Evolutionary conservation across 164 flowering plant species (phyloP).

Genomic region (Stephania cephalantha): DNA sequence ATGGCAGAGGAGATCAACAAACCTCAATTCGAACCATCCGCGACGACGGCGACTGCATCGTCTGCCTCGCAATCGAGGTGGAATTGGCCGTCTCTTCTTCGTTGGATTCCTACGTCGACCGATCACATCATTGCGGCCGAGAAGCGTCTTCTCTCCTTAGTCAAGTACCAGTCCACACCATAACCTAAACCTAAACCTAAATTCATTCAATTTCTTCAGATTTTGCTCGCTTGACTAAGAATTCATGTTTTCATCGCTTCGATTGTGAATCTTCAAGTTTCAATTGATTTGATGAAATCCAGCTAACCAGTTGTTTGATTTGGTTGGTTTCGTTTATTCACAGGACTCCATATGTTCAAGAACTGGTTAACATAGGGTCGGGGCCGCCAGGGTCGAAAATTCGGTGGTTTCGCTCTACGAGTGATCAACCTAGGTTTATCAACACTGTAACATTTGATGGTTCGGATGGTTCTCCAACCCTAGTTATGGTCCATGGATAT

Average conservation of each 20-base stretch:
- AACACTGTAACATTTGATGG: slow-evolving; percentile 83
- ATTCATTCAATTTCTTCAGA: background rate
- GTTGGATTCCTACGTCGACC: slow-evolving; percentile 93
- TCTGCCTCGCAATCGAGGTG: slow-evolving; percentile 17
- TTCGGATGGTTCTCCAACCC: slow-evolving; percentile 69
- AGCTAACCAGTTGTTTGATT: too few species aligned
- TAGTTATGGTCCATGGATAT: slow-evolving; percentile 97
- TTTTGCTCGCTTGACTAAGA: background rate
- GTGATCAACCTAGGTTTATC: slow-evolving; percentile 73
- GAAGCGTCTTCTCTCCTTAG: slow-evolving; percentile 84
- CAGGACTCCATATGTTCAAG: slow-evolving; percentile 85
- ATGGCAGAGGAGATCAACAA: slow-evolving; percentile 27
- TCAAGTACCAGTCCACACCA: slow-evolving; percentile 39
- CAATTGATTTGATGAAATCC: background rate
- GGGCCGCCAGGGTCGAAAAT: slow-evolving; percentile 84
- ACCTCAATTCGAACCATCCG: background rate
- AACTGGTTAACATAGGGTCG: slow-evolving; percentile 77
- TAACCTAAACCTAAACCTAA: slow-evolving; percentile 6
- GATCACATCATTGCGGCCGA: slow-evolving; percentile 78
- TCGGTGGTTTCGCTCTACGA: slow-evolving; percentile 83
- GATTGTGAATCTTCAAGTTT: too few species aligned
- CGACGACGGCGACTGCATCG: background rate
- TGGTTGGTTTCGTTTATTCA: slow-evolving; percentile 11
- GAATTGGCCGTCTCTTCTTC: slow-evolving; percentile 63
- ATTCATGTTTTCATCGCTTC: background rate